These are phyloP conservation scores for Tilletia caries DNA, from an alignment of 1,284 basidiomycete genomes.

Conservation along the genomic window DNA sequence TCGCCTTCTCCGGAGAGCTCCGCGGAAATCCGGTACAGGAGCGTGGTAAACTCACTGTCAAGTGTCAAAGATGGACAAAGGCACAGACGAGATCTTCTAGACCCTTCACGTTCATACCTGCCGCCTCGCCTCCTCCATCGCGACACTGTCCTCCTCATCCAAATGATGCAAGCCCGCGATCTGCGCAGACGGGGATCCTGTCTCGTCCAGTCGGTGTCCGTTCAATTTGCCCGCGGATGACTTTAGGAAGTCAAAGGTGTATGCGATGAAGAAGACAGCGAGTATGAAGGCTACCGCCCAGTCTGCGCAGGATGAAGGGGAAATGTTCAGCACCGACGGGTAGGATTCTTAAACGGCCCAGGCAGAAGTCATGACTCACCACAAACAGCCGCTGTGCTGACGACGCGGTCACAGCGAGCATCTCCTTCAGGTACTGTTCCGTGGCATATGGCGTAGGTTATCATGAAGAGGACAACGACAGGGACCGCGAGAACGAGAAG, in stretches of 20 bases:
- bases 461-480: constrained; percentile 57
- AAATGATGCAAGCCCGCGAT: not conserved
- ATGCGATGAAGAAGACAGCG: constrained; percentile 53
- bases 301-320: constrained; percentile 15
- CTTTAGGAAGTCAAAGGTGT: constrained; percentile 52
- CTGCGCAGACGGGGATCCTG: not conserved
- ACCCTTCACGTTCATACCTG: too few relatives aligned
- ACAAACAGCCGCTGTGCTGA: constrained; percentile 55
- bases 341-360: too few relatives aligned
- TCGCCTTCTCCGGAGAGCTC: not conserved
- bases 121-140: not conserved
- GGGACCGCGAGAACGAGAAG: constrained; percentile 57
- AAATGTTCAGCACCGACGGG: not conserved
- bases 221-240: not conserved
- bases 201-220: not conserved
- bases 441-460: constrained; percentile 52
- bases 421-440: constrained; percentile 30
- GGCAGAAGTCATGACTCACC: not conserved
- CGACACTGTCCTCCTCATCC: not conserved
- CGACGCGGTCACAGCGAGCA: constrained; percentile 55
- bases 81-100: too few relatives aligned
- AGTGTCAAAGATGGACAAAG: too few relatives aligned
- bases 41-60: not conserved
- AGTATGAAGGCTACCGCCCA: constrained; percentile 54
- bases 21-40: too few relatives aligned